These are phyloP conservation scores for Avicennia marina DNA, from an alignment of 257 asterid species.

Conservation along the genomic window DNA sequence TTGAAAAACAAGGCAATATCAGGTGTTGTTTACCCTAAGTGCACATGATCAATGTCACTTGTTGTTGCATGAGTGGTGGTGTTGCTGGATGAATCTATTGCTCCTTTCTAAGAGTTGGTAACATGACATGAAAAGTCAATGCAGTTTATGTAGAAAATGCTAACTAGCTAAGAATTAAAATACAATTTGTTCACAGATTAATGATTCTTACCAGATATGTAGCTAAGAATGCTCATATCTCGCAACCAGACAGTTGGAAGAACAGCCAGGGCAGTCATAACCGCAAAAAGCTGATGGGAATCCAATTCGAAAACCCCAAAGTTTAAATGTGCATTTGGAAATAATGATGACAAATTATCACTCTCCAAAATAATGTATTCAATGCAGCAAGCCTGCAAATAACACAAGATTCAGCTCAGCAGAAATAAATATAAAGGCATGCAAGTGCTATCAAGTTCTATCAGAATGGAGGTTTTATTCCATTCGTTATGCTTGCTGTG, in stretches of 20 bases:
- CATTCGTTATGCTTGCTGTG: too few relatives aligned
- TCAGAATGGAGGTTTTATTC: too few relatives aligned
- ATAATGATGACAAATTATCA: slow-evolving; percentile 80
- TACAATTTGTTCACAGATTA: background rate
- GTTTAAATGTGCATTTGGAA: slow-evolving; percentile 73
- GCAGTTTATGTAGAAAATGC: background rate
- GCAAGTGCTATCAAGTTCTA: too few relatives aligned
- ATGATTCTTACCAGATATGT: slow-evolving; percentile 72
- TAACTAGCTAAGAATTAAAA: background rate
- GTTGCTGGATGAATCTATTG: background rate
- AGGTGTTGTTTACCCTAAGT: too few relatives aligned
- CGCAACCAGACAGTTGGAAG: slow-evolving; percentile 88
- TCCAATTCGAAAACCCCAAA: slow-evolving; percentile 50
- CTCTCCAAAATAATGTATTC: slow-evolving; percentile 89
- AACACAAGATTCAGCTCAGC: slow-evolving; percentile 3
- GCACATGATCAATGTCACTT: too few relatives aligned
- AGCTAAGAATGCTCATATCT: slow-evolving; percentile 80
- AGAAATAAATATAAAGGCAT: background rate
- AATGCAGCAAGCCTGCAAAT: slow-evolving; percentile 78
- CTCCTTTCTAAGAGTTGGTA: too few relatives aligned
- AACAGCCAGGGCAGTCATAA: slow-evolving; percentile 60
- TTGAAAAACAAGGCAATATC: too few relatives aligned
- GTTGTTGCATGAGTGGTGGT: background rate
- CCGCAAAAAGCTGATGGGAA: slow-evolving; percentile 69
- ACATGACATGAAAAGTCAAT: too few relatives aligned